Percentiles rank a stretch among this genome's conserved stretches.
Conservation (phyloP, 495 filamentous ascomycete species). For the Penicillium bovifimosum region DNA sequence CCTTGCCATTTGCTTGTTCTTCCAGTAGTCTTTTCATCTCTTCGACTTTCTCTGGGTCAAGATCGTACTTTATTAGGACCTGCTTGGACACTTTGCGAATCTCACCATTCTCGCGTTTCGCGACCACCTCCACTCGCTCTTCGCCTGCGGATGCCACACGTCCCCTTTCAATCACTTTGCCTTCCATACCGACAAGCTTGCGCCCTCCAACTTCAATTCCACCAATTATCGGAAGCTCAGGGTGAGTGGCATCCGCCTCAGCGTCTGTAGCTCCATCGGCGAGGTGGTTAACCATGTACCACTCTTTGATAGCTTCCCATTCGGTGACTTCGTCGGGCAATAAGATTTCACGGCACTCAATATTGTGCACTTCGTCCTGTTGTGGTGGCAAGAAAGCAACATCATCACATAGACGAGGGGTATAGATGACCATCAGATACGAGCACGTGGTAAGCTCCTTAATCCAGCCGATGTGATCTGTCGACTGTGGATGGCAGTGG, state of each 20-base stretch:
- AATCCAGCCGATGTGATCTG: slow-evolving; percentile 87
- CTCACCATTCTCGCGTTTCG: slow-evolving; percentile 53
- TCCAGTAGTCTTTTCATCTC: slow-evolving; percentile 52
- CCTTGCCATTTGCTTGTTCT: slow-evolving; percentile 36
- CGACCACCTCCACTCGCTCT: slow-evolving; percentile 46
- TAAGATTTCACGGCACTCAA: slow-evolving; percentile 72
- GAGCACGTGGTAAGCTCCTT: slow-evolving; percentile 92
- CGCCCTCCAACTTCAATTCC: slow-evolving; percentile 57
- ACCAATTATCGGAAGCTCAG: slow-evolving; percentile 46
- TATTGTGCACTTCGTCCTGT: slow-evolving; percentile 67
- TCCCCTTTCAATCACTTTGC: slow-evolving; percentile 51
- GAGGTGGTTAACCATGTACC: slow-evolving; percentile 33
- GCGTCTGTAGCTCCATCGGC: slow-evolving; percentile 23
- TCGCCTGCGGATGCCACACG: slow-evolving; percentile 36
- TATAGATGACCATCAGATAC: slow-evolving; percentile 93
- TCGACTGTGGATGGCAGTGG: slow-evolving; percentile 79
- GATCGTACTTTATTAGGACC: slow-evolving; percentile 60
- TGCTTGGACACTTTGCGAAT: slow-evolving; percentile 50
- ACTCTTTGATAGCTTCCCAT: slow-evolving; percentile 52
- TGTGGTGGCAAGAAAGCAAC: slow-evolving; percentile 86
- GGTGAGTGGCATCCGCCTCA: slow-evolving; percentile 2
- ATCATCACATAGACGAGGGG: slow-evolving; percentile 86
- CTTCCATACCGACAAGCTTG: slow-evolving; percentile 51
- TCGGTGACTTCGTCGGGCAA: slow-evolving; percentile 48
- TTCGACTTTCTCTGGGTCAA: slow-evolving; percentile 65